Evolutionary conservation across 2,329 filamentous ascomycete species (phyloP), one percentile per base, ranked within the genome.

Genomic region (Scytalidium lignicola): DNA sequence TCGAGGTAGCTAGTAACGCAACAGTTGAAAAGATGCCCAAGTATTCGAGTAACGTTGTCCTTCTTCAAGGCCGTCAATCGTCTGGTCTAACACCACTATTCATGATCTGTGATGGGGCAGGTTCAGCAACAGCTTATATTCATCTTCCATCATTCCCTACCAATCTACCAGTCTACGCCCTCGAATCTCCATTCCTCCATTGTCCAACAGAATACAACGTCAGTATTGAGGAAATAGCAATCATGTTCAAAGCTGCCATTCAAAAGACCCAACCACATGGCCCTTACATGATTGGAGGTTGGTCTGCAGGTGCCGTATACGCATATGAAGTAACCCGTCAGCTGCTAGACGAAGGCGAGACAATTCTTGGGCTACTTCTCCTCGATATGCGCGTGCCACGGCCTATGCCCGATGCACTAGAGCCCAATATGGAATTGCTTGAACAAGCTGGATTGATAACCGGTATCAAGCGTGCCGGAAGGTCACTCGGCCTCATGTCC

Each of bases 271-370:
- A 70, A 49, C 61, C 66, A 8, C 48, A 60, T 29, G 67, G 68
- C 1, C 67, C 68, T 7, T 70, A 70, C 53, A 53, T 62, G 41
- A 54, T 70, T 8, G 66, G 62, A 18, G 67, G 68, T 23, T 69
- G 65, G 65, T 68, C 65, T 12, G 60, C 62, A 13, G 68, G 68
- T 18, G 67, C 64, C 32, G 61, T 68, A 19, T 61, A 63, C 48
- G 65, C 68, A 15, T 69, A 68, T 52, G 64, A 67, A 48, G 63
- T 64, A 8, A 57, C 62, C 9, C 49, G 59, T 29, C 62, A 58
- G 41, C 55, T 66, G 3, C 23, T 56, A 28, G 42, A 52, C 2
- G 47, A 47, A 17, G 56, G 55, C 12, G 55, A 59, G 41, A 48
- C 44, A 19, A 46, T 57, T 17, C 23, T 43, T 9, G 22, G 28